Conservation (phyloP, 108 stramenopile genomes). For the Asterionellopsis glacialis region DNA sequence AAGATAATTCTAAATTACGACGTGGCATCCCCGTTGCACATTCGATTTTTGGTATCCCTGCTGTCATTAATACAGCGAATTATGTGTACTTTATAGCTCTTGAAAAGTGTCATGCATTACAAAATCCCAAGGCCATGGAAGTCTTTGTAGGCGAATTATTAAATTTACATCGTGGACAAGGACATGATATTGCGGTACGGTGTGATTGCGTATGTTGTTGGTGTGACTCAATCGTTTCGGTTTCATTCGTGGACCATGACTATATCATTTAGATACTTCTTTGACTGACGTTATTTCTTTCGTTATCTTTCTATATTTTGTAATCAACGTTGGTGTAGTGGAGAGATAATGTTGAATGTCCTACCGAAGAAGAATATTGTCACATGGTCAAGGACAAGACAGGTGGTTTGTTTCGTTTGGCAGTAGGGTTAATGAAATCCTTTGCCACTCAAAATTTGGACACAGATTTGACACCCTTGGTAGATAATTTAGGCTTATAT, state of each 20-base stretch:
- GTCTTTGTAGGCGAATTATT: slow-evolving; percentile 87
- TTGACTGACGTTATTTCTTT: not conserved
- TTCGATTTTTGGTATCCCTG: slow-evolving; percentile 86
- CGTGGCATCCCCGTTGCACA: slow-evolving; percentile 93
- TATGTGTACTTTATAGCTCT: slow-evolving; percentile 94
- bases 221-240: slow-evolving; percentile 84
- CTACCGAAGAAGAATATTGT: slow-evolving; percentile 80
- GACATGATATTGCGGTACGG: slow-evolving; percentile 69
- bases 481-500: slow-evolving; percentile 89
- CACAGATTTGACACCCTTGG: slow-evolving; percentile 65
- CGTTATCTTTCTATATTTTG: not conserved
- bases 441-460: slow-evolving; percentile 62
- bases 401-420: slow-evolving; percentile 93
- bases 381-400: slow-evolving; percentile 92
- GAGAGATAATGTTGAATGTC: slow-evolving; percentile 68
- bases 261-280: not conserved
- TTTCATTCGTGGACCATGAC: no score
- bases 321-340: slow-evolving; percentile 22
- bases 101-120: slow-evolving; percentile 67
- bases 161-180: slow-evolving; percentile 93
- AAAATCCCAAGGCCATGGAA: slow-evolving; percentile 62
- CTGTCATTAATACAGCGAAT: slow-evolving; percentile 93
- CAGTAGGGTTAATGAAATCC: slow-evolving; percentile 89
- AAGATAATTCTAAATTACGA: slow-evolving; percentile 90
- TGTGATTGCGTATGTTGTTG: slow-evolving; percentile 50